These are phyloP conservation scores for Phytophthora litchii DNA, from an alignment of 352 stramenopile genomes.

Conservation along the genomic window DNA sequence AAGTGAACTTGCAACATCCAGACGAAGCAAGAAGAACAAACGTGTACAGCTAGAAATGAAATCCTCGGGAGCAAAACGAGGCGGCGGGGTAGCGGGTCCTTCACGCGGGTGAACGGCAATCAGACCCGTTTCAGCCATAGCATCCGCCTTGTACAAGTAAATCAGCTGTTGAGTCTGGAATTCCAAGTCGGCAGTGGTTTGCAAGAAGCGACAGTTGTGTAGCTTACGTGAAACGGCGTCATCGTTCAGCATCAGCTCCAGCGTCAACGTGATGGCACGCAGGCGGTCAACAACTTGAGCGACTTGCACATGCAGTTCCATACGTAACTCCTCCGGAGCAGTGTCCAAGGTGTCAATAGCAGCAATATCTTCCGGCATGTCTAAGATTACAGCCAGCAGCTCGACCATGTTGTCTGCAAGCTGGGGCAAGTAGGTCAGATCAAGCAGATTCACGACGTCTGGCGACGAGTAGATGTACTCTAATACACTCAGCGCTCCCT, in stretches of 20 bases:
- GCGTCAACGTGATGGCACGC: conserved; percentile 43
- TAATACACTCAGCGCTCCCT: conserved; percentile 57
- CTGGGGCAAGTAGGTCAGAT: conserved; percentile 63
- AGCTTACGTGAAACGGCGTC: conserved; percentile 51
- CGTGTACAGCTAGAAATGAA: conserved; percentile 81
- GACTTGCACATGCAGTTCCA: conserved; percentile 77
- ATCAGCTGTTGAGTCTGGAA: conserved; percentile 79
- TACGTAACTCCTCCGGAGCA: conserved; percentile 48
- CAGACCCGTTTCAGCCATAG: conserved; percentile 56
- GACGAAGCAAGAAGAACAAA: conserved; percentile 79
- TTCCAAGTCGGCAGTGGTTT: conserved; percentile 54
- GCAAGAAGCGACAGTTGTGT: conserved; percentile 64
- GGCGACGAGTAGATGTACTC: conserved; percentile 66
- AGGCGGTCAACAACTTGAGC: conserved; percentile 64
- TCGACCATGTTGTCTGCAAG: conserved; percentile 77
- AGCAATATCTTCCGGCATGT: conserved; percentile 79
- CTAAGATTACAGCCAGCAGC: conserved; percentile 73
- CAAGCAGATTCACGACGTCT: conserved; percentile 61
- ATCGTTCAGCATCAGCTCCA: conserved; percentile 72
- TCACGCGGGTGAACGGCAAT: conserved; percentile 46
- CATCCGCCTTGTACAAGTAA: conserved; percentile 72
- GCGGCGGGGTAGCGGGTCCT: conserved; percentile 36
- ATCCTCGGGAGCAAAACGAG: conserved; percentile 59
- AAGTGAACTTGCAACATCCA: conserved; percentile 73
- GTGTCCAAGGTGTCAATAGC: conserved; percentile 47